These are phyloP conservation scores for Corymbia citriodora DNA, from an alignment of 441 rosid species.

Conservation along the genomic window DNA sequence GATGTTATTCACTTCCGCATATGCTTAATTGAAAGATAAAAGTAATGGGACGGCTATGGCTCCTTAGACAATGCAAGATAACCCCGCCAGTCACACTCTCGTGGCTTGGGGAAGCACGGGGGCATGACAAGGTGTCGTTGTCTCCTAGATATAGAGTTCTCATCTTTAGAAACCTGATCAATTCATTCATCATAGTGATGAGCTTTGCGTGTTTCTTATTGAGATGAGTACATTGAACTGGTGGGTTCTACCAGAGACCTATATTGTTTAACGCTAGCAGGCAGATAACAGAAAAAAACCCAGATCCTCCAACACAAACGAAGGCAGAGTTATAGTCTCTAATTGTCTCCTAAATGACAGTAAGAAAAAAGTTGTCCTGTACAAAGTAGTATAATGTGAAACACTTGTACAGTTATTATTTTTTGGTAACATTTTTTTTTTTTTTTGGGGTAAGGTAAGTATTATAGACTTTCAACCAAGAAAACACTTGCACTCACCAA, in stretches of 20 bases:
- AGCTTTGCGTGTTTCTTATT: not conserved
- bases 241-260: not conserved
- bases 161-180: not conserved
- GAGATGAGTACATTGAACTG: not conserved
- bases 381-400: not conserved
- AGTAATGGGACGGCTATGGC: too few relatives aligned
- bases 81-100: too few relatives aligned
- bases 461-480: too few relatives aligned
- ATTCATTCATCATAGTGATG: not conserved
- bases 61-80: too few relatives aligned
- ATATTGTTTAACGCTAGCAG: not conserved
- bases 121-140: not conserved
- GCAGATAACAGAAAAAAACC: not conserved
- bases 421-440: too few relatives aligned
- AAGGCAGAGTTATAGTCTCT: not conserved
- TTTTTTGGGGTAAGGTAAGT: too few relatives aligned
- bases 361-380: not conserved
- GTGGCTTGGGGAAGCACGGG: too few relatives aligned
- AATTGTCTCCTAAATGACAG: not conserved
- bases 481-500: too few relatives aligned
- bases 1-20: too few relatives aligned
- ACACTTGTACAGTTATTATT: too few relatives aligned
- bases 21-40: too few relatives aligned
- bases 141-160: not conserved
- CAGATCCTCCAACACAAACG: not conserved